phyloP scores from a whole-genome alignment of 306 rosid genomes.

The Dryas octopetala region DNA sequence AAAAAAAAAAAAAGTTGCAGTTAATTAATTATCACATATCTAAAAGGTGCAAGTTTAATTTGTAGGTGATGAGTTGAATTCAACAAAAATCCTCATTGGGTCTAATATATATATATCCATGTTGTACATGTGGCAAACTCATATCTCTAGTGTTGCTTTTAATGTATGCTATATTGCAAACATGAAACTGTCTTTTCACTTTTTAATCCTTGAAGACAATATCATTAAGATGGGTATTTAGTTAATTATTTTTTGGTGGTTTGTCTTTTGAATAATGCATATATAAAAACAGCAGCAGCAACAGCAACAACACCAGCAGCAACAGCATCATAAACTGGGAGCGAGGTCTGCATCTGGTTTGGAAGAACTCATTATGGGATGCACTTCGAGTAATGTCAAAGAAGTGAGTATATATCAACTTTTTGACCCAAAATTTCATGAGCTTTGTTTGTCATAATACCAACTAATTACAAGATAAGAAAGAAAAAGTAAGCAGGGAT shows the following conservation, averaged over 20 bases:
- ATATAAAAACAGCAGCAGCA: conserved; percentile 29
- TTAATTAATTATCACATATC: no score
- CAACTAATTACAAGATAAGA: conserved; percentile 19
- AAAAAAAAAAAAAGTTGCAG: no score
- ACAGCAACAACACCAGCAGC: conserved; percentile 27
- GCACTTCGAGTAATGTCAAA: conserved; percentile 78
- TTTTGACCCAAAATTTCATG: conserved; percentile 68
- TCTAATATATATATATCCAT: not conserved
- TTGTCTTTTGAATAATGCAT: conserved; percentile 21
- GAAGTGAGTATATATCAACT: conserved; percentile 57
- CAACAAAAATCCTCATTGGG: not conserved
- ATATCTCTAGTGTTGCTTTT: conserved; percentile 17
- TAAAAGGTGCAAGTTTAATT: no score
- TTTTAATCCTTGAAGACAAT: conserved; percentile 44
- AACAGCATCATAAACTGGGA: conserved; percentile 78
- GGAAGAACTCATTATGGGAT: conserved; percentile 98
- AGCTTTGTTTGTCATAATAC: conserved; percentile 40
- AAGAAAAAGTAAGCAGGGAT: conserved; percentile 20
- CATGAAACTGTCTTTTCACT: conserved; percentile 43
- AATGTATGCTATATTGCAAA: conserved; percentile 32
- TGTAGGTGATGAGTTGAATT: no score
- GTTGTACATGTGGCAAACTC: not conserved
- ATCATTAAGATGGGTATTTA: conserved; percentile 37
- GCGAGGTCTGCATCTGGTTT: conserved; percentile 93
- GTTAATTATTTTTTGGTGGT: conserved; percentile 21